These are phyloP conservation scores for Euphorbia lathyris DNA, from an alignment of 345 rosid genomes.

Conservation along the genomic window DNA sequence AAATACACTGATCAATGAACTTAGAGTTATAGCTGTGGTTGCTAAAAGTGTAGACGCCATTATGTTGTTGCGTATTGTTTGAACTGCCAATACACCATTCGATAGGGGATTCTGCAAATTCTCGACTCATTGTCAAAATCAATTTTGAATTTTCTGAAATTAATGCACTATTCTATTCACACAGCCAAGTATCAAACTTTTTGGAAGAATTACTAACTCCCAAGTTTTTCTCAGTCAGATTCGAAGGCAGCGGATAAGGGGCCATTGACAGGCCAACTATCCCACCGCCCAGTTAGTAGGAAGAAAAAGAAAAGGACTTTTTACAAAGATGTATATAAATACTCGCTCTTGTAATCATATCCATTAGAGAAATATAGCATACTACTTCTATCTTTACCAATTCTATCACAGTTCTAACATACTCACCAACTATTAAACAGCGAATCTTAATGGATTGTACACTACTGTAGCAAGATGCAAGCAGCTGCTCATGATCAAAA, in stretches of 20 bases:
- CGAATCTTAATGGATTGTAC: background rate
- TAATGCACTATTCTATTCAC: background rate
- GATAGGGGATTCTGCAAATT: conserved; percentile 74
- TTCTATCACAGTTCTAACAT: background rate
- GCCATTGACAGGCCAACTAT: no score
- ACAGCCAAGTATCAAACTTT: no score
- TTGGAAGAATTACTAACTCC: no score
- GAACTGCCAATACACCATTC: conserved; percentile 82
- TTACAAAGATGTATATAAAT: no score
- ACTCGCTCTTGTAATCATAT: no score
- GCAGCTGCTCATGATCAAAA: background rate
- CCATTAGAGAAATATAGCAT: no score
- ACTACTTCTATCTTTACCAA: no score
- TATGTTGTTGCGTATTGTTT: conserved; percentile 89
- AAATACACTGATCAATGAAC: conserved; percentile 77
- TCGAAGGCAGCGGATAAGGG: no score
- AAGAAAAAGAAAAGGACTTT: no score
- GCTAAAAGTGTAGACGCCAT: conserved; percentile 97
- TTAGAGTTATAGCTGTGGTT: conserved; percentile 86
- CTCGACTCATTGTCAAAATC: background rate
- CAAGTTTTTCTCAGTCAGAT: no score
- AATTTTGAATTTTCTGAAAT: background rate
- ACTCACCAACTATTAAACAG: background rate
- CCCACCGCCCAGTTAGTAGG: no score
- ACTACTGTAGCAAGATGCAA: background rate